Evolutionary conservation across 345 rosid genomes (phyloP), one percentile per base, ranked within the genome.

Genomic region (Eucalyptus marginata): DNA sequence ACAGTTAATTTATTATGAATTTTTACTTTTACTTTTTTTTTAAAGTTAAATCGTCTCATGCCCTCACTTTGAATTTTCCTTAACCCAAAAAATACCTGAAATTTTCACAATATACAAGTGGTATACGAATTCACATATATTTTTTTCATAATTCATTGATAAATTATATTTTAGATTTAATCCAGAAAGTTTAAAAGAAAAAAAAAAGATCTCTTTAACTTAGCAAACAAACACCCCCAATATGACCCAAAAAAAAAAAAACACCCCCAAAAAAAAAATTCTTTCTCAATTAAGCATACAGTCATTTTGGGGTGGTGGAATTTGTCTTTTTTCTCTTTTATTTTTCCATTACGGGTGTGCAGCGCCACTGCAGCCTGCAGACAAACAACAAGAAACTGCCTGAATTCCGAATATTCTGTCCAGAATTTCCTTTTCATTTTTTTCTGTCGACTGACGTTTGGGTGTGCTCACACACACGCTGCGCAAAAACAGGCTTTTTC

Each of bases 401-500:
- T 76, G 24, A 76, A 76, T 76, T 40, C 84, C 40, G 84, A 71
- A 66, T 36, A 17, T 46, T 88, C 80, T 49, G 33, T 50, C 56
- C 31, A 11, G 27, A 29, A 25, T 51, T 40, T 86, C 10, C 54
- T 27, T 44, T 22, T 13, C 22, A 10, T 87, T 22, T 80, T 25
- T 16, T 56, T 25, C 5, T 76, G 84, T 76, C 84, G 84, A 76
- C 84, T 76, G 84, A 76, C 84, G 84, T 40, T 40, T 40, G 47
- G 84, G 84, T 40, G 29, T 76, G 47, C 84, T 20, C 47, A 5
- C 81, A 18, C 79, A 27, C 20, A 20, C 47, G 24, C 36, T 89
- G 86, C 9, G 86, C 47, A 29, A 29, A 71, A 76, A 49, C 98
- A 96, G 99, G 99, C 36, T 97, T 98, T 93, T 93, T 98, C 50